phyloP scores from a whole-genome alignment of 495 filamentous ascomycete genomes.

The Talaromyces proteolyticus region DNA sequence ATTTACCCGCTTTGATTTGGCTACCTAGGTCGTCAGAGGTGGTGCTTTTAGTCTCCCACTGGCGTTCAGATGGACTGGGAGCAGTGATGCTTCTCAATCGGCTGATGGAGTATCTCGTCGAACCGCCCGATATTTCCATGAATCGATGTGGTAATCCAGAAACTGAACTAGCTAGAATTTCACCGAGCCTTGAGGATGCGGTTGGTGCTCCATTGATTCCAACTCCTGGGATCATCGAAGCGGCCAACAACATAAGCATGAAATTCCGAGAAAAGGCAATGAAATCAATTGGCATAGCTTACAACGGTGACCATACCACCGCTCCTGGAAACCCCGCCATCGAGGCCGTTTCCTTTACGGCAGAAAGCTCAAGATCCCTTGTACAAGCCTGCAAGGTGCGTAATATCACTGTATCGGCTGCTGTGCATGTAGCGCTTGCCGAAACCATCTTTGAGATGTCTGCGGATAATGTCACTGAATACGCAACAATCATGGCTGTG shows the following conservation, averaged over 20 bases:
- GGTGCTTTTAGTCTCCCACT: conserved; percentile 14
- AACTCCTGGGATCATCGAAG: conserved; percentile 6
- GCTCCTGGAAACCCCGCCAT: conserved; percentile 3
- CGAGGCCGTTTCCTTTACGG: conserved; percentile 5
- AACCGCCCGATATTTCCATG: background rate
- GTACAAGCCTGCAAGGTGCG: conserved; percentile 11
- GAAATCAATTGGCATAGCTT: conserved; percentile 11
- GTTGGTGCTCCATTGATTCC: conserved; percentile 2
- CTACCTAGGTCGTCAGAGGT: conserved; percentile 9
- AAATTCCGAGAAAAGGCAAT: conserved; percentile 11
- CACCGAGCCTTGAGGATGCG: conserved; percentile 14
- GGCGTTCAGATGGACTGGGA: conserved; percentile 21
- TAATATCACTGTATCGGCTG: conserved; percentile 13
- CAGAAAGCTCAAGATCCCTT: conserved; percentile 6
- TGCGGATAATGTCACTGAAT: conserved; percentile 6
- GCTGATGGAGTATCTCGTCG: conserved; percentile 10
- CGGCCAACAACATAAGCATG: conserved; percentile 7
- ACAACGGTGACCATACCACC: conserved; percentile 10
- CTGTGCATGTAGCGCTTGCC: conserved; percentile 12
- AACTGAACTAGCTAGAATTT: conserved; percentile 7
- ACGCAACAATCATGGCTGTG: conserved; percentile 11
- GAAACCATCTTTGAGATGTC: conserved; percentile 5
- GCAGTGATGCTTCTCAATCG: conserved; percentile 11
- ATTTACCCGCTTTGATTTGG: conserved; percentile 6
- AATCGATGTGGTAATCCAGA: background rate